Conservation (phyloP, 805 yeast species). For the Hanseniaspora mollemarum region DNA sequence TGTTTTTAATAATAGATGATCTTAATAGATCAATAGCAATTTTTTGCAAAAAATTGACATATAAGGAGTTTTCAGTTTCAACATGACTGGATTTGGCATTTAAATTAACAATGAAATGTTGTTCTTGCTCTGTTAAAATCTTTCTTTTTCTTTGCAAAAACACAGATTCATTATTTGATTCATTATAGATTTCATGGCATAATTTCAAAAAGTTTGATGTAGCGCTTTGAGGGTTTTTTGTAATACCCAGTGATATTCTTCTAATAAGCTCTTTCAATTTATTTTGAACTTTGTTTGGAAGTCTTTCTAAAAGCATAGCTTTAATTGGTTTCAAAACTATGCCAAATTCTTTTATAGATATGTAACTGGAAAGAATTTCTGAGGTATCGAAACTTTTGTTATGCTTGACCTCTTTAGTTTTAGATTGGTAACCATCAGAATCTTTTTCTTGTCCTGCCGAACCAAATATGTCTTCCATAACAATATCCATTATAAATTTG, state of each 20-base stretch:
- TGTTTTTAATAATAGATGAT: conserved; percentile 55
- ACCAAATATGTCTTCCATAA: conserved; percentile 91
- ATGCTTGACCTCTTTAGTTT: conserved; percentile 81
- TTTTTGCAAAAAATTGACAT: conserved; percentile 52
- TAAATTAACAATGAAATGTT: conserved; percentile 64
- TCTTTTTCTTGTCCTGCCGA: conserved; percentile 88
- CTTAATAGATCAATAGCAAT: conserved; percentile 68
- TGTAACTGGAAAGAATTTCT: conserved; percentile 58
- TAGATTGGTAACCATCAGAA: conserved; percentile 76
- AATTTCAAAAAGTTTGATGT: conserved; percentile 51
- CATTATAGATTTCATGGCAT: conserved; percentile 60
- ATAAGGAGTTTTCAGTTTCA: conserved; percentile 45
- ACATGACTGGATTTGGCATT: conserved; percentile 47
- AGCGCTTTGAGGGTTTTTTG: conserved; percentile 51
- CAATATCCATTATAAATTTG: conserved; percentile 47
- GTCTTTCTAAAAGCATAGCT: conserved; percentile 47
- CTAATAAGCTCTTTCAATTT: conserved; percentile 70
- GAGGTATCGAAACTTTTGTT: conserved; percentile 82
- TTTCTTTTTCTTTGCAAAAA: conserved; percentile 19
- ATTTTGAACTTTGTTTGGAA: conserved; percentile 55
- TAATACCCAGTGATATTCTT: conserved; percentile 68
- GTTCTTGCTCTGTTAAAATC: conserved; percentile 37
- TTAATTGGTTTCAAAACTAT: conserved; percentile 59
- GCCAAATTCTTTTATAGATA: conserved; percentile 47
- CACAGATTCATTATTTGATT: conserved; percentile 33